phyloP scores from a whole-genome alignment of 176 grass and related monocot genomes.

The Ananas comosus region DNA sequence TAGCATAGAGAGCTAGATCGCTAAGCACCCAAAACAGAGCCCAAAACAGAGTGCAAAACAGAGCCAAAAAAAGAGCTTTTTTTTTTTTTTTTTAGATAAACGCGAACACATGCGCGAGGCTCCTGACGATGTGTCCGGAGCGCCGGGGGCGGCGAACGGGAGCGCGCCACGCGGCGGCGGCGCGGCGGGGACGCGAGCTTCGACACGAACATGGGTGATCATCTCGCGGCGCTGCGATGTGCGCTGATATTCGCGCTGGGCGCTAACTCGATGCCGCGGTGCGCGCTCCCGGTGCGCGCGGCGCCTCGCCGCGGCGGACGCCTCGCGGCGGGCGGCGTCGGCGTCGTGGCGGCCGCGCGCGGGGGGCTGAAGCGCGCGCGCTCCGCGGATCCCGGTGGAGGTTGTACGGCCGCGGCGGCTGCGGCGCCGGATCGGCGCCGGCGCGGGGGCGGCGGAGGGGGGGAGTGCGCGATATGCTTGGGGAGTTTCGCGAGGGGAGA shows the following conservation, averaged over 20 bases:
- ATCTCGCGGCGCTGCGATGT: conserved; percentile 67
- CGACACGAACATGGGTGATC: conserved; percentile 55
- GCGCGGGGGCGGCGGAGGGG: conserved; percentile 7
- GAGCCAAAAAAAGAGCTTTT: not conserved
- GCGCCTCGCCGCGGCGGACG: conserved; percentile 27
- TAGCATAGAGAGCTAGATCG: too few relatives aligned
- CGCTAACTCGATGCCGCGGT: conserved; percentile 54
- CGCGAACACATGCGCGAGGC: not conserved
- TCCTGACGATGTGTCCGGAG: too few relatives aligned
- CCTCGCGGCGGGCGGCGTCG: not conserved
- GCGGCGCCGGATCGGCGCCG: too few relatives aligned
- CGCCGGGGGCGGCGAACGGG: not conserved
- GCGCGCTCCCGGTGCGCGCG: conserved; percentile 32
- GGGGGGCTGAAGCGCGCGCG: conserved; percentile 35
- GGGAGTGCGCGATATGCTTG: conserved; percentile 66
- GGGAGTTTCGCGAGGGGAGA: conserved; percentile 68
- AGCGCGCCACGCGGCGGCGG: not conserved
- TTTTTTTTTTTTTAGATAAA: conserved; percentile 3
- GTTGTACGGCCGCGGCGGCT: conserved; percentile 32
- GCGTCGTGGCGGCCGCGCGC: not conserved
- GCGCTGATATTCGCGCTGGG: conserved; percentile 50
- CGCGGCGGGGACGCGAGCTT: conserved; percentile 20
- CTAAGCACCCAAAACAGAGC: too few relatives aligned
- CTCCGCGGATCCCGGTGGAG: conserved; percentile 52
- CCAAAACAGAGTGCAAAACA: not conserved